Evolutionary conservation across 257 asterid species (phyloP), one percentile per base, ranked within the genome.

Genomic region (Jacaranda copaia): DNA sequence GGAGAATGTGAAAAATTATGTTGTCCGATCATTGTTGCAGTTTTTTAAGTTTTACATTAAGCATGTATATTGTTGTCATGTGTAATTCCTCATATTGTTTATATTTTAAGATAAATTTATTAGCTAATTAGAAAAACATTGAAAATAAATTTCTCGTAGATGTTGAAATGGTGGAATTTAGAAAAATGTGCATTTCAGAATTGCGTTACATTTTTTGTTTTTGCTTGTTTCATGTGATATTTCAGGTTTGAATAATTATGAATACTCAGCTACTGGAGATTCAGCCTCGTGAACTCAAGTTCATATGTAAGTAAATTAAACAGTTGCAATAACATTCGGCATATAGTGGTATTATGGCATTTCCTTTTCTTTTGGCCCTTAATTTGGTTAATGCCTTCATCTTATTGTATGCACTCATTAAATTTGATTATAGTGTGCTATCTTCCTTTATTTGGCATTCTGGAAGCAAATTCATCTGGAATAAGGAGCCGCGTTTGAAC

Each of bases 261-360:
- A 84, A 72, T 82, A 75, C 84, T 73, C 89, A 86, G 74, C 80
- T 90, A 40, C 81, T 83, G 84, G 97, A 90, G 82, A 83, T 92
- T 83, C 90, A 83, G 77, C 98, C 98, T 76, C 87, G 78, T 35
- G 98, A 93, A 84, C 92, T 93, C 68, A 85, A 89, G 84, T 93
- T 93, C 85, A 48, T 55, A 56, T 87, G 98, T 90, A 84, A 71
- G 96, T 84, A 75, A 52, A 15, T 70, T 70, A 32, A 74, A 63
- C n/a, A 58, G 32, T 42, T 20, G 53, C n/a, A 42, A 42, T 42
- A 42, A 42, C 46, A 42, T 42, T 42, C 8, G 8, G 6, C 6
- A 42, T 42, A 42, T 42, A 42, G 8, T 42, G 4, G 46, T 6
- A 42, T 42, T 42, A 36, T 64, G 16, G 56, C 20, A 13, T 53